A percentile compares a stretch with the other conserved stretches of the same genome.
Evolutionary conservation across 306 rosid species (phyloP).

Genomic region (Potentilla sterilis): DNA sequence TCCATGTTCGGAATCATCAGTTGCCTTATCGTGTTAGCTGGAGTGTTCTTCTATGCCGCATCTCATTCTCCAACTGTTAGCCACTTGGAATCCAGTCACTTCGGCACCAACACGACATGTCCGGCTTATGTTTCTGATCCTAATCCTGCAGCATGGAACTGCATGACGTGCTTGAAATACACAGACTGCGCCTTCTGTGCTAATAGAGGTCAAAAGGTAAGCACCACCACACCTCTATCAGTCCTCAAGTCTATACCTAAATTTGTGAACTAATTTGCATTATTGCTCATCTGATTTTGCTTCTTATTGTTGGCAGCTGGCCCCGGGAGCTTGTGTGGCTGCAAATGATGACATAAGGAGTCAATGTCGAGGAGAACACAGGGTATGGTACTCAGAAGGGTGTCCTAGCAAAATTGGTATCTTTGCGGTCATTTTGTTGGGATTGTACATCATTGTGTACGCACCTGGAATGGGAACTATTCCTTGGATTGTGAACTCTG

Average conservation of each 20-base stretch:
- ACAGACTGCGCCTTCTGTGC: conserved; percentile 62
- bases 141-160: conserved; percentile 56
- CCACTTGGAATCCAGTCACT: conserved; percentile 44
- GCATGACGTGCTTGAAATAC: conserved; percentile 65
- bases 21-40: conserved; percentile 50
- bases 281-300: background rate
- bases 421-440: conserved; percentile 55
- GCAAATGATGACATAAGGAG: conserved; percentile 29
- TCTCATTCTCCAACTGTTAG: conserved; percentile 47
- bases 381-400: conserved; percentile 63
- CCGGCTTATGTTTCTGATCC: conserved; percentile 38
- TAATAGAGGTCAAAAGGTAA: conserved; percentile 36
- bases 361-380: conserved; percentile 30
- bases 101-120: conserved; percentile 58
- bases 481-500: conserved; percentile 80
- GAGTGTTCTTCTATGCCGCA: conserved; percentile 52
- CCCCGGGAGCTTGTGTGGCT: conserved; percentile 67
- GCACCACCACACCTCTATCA: background rate
- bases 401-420: conserved; percentile 75
- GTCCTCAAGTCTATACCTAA: background rate
- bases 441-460: conserved; percentile 58
- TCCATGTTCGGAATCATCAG: conserved; percentile 58
- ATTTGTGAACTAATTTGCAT: background rate
- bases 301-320: conserved; percentile 35
- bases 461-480: conserved; percentile 79